These are phyloP conservation scores for Entomortierella chlamydospora DNA, from an alignment of 192 early-diverging fungal genomes.

Conservation along the genomic window DNA sequence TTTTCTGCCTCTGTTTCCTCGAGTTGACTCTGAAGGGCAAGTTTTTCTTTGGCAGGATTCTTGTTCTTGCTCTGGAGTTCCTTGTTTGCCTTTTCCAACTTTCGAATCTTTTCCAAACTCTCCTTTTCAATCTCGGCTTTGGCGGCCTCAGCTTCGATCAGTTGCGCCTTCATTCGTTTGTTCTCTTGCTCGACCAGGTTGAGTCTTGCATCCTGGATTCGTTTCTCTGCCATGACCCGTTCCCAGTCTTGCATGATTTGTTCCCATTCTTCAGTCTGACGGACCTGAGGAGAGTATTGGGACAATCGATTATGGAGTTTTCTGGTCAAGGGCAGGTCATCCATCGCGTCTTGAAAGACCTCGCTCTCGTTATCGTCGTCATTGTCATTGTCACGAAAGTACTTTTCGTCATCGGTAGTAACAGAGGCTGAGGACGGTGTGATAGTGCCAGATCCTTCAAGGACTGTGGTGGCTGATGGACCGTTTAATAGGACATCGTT, in stretches of 20 bases:
- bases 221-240: constrained; percentile 40
- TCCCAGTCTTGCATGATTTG: constrained; percentile 50
- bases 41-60: constrained; percentile 39
- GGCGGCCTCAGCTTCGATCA: constrained; percentile 29
- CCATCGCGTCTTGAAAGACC: constrained; percentile 36
- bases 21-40: constrained; percentile 26
- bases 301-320: constrained; percentile 36
- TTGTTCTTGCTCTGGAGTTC: constrained; percentile 25
- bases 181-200: constrained; percentile 45
- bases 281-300: constrained; percentile 14
- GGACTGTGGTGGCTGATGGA: constrained; percentile 10
- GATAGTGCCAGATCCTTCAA: constrained; percentile 13
- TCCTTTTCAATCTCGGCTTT: constrained; percentile 34
- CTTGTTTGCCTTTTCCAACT: constrained; percentile 27
- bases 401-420: not conserved
- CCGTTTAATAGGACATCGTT: constrained; percentile 45
- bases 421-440: constrained; percentile 36
- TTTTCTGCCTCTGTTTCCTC: constrained; percentile 47
- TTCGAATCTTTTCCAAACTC: constrained; percentile 11
- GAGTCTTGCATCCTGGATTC: constrained; percentile 44
- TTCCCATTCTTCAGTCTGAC: constrained; percentile 38
- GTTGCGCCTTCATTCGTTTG: constrained; percentile 42
- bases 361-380: constrained; percentile 15
- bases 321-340: constrained; percentile 29
- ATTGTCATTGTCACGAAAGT: not conserved